phyloP scores from a whole-genome alignment of 1,284 basidiomycete species.

The Amylostereum chailletii region DNA sequence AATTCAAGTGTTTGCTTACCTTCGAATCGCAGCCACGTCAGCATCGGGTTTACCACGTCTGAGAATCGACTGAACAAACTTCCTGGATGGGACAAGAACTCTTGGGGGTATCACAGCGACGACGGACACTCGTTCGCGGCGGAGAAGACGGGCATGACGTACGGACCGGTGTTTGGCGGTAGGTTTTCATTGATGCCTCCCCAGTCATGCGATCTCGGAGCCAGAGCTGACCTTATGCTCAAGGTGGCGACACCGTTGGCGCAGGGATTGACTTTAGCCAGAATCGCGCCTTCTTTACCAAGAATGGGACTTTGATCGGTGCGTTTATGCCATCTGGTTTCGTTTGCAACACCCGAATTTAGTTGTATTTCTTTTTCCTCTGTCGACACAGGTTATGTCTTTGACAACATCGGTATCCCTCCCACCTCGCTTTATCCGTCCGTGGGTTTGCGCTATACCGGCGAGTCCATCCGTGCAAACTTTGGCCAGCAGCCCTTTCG shows the following conservation, averaged over 20 bases:
- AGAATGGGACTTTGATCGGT: constrained; percentile 79
- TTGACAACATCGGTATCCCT: constrained; percentile 43
- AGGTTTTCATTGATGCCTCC: constrained; percentile 17
- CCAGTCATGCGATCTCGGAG: constrained; percentile 5
- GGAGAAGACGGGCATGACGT: constrained; percentile 64
- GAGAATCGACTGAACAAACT: constrained; percentile 63
- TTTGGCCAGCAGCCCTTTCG: constrained; percentile 81
- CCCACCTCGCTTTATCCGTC: constrained; percentile 59
- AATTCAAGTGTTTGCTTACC: constrained; percentile 6
- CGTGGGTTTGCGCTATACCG: constrained; percentile 74
- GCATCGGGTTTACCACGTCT: constrained; percentile 28
- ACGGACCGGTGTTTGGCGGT: constrained; percentile 73
- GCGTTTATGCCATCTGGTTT: constrained; percentile 12
- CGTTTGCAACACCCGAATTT: neutral
- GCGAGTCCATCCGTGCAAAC: constrained; percentile 72
- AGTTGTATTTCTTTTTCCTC: constrained; percentile 1
- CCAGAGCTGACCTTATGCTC: neutral
- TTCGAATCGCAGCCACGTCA: constrained; percentile 1
- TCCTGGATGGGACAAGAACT: constrained; percentile 83
- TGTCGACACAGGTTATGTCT: constrained; percentile 46
- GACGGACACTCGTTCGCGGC: constrained; percentile 76
- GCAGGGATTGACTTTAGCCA: constrained; percentile 85
- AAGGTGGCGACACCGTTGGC: constrained; percentile 80
- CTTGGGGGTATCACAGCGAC: constrained; percentile 95
- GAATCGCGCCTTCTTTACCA: constrained; percentile 80